These are phyloP conservation scores for Aureobasidium sp. DNA, from an alignment of 2,329 filamentous ascomycete genomes.

Conservation along the genomic window DNA sequence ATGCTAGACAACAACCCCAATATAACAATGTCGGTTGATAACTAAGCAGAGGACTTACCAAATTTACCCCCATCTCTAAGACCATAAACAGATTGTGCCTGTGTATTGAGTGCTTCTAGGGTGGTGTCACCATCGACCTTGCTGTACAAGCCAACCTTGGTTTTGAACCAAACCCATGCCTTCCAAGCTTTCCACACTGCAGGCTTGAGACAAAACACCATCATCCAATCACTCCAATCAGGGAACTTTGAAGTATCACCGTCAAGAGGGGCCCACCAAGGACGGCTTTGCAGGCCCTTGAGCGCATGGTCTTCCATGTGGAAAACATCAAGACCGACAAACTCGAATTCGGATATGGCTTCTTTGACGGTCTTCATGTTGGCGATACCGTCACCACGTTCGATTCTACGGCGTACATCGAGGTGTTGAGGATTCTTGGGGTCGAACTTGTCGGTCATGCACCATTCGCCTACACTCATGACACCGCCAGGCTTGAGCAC, in stretches of 20 bases:
- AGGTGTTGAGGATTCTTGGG: conserved; percentile 79
- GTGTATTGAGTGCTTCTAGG: conserved; percentile 86
- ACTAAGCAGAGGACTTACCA: conserved; percentile 35
- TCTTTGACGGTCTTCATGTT: conserved; percentile 91
- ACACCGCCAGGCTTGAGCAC: conserved; percentile 94
- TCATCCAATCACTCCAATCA: conserved; percentile 66
- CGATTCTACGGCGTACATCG: conserved; percentile 88
- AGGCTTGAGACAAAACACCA: conserved; percentile 69
- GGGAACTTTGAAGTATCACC: conserved; percentile 74
- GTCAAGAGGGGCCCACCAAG: conserved; percentile 89
- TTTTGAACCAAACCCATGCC: conserved; percentile 65
- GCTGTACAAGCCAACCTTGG: conserved; percentile 48
- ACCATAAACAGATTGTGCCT: conserved; percentile 72
- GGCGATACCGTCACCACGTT: conserved; percentile 90
- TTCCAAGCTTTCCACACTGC: conserved; percentile 66
- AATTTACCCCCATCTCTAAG: conserved; percentile 77
- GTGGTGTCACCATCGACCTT: conserved; percentile 67
- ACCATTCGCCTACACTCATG: conserved; percentile 97
- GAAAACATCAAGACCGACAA: conserved; percentile 75
- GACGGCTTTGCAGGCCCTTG: conserved; percentile 64
- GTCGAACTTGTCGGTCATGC: conserved; percentile 95
- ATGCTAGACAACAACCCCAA: neutral
- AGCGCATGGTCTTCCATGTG: conserved; percentile 80
- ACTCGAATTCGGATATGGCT: conserved; percentile 70
- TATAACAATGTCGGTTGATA: neutral